phyloP scores from a whole-genome alignment of 176 grass and related monocot genomes.

The Phragmites australis region DNA sequence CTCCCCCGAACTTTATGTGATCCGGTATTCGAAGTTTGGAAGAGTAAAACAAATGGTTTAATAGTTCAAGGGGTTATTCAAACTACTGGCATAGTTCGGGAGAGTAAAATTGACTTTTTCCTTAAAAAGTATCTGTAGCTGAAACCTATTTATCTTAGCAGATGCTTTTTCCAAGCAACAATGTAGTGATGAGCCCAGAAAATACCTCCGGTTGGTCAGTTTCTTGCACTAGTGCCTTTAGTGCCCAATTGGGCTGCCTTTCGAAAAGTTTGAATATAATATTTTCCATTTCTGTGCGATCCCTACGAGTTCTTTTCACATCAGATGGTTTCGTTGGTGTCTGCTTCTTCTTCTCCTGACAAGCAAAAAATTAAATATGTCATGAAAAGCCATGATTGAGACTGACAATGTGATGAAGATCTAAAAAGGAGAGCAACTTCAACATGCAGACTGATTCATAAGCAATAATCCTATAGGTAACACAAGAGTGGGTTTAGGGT shows the following conservation, averaged over 20 bases:
- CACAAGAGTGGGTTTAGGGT: too few species aligned
- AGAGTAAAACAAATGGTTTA: too few species aligned
- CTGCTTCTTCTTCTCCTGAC: conserved; percentile 78
- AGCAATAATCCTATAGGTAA: neutral
- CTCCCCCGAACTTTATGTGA: too few species aligned
- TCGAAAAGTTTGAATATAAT: conserved; percentile 98
- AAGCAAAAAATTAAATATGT: conserved; percentile 30
- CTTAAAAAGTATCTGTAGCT: neutral
- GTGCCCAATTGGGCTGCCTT: conserved; percentile 85
- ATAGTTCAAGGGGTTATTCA: too few species aligned
- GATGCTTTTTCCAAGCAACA: neutral
- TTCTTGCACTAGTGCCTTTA: conserved; percentile 88
- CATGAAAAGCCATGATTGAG: too few species aligned
- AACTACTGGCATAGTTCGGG: too few species aligned
- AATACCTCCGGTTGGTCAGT: conserved; percentile 94
- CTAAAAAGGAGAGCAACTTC: neutral
- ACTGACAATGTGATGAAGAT: neutral
- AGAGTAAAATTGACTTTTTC: too few species aligned
- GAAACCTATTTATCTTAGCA: neutral
- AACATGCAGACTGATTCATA: neutral
- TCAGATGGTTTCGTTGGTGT: conserved; percentile 75
- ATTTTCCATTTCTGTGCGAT: conserved; percentile 80
- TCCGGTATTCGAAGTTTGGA: too few species aligned
- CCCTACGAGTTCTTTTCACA: conserved; percentile 82
- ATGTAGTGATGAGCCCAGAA: neutral